A percentile compares a stretch with the other conserved stretches of the same genome.
phyloP scores from a whole-genome alignment of 2,329 filamentous ascomycete species.

The Apiospora hydei region DNA sequence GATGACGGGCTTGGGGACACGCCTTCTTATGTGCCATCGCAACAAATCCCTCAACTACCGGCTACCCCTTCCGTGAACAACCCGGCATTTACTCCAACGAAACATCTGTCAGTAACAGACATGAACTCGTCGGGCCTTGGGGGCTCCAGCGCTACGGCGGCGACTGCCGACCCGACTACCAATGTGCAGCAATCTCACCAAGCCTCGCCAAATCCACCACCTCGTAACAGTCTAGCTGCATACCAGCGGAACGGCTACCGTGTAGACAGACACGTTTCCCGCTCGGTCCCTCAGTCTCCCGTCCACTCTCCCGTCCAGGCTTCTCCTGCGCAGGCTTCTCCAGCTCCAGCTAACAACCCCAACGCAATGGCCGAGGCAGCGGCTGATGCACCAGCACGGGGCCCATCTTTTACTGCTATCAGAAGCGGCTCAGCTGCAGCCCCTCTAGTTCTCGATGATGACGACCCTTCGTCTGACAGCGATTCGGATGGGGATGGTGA shows the following conservation, averaged over 20 bases:
- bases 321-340: background rate
- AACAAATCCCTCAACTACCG: background rate
- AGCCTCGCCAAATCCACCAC: background rate
- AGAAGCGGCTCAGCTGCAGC: slow-evolving; percentile 34
- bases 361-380: background rate
- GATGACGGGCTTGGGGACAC: slow-evolving; percentile 27
- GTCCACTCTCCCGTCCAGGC: background rate
- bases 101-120: slow-evolving; percentile 36
- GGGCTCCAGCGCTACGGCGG: slow-evolving; percentile 38
- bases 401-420: slow-evolving; percentile 4
- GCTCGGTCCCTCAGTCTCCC: slow-evolving; percentile 1
- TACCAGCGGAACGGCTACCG: slow-evolving; percentile 41
- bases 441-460: slow-evolving; percentile 38
- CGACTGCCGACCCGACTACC: slow-evolving; percentile 35
- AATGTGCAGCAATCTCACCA: slow-evolving; percentile 23
- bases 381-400: background rate
- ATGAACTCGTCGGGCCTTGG: slow-evolving; percentile 38
- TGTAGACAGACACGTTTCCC: slow-evolving; percentile 37
- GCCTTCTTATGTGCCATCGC: background rate
- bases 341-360: background rate
- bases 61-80: slow-evolving; percentile 1
- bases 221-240: slow-evolving; percentile 37
- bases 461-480: slow-evolving; percentile 28
- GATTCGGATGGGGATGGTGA: slow-evolving; percentile 36
- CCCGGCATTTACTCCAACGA: slow-evolving; percentile 27